Conservation (phyloP, 208 protist species). For the Leishmania mexicana region DNA sequence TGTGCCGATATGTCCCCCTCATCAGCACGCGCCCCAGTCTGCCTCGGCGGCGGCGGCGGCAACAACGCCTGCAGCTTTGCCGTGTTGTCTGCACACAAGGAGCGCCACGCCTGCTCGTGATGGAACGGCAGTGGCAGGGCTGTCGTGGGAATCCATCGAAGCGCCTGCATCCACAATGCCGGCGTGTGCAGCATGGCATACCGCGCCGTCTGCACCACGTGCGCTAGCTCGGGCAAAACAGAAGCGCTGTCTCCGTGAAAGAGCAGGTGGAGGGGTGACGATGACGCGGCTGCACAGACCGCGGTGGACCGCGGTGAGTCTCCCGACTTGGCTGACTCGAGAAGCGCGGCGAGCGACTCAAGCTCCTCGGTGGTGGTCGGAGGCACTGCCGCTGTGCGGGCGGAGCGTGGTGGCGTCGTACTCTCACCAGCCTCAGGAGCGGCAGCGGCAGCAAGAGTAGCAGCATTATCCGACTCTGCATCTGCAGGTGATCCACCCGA, state of each 20-base stretch:
- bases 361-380: constrained; percentile 4
- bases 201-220: constrained; percentile 56
- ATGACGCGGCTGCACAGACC: background rate
- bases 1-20: constrained; percentile 3
- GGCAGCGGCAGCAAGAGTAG: background rate
- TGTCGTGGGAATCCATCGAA: constrained; percentile 48
- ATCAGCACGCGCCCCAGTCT: background rate
- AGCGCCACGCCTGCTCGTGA: constrained; percentile 36
- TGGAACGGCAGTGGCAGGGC: constrained; percentile 50
- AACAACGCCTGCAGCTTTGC: constrained; percentile 20
- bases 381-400: background rate
- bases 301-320: background rate
- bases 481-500: background rate
- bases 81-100: constrained; percentile 19
- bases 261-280: background rate
- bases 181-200: constrained; percentile 59
- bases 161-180: constrained; percentile 41
- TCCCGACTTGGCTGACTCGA: background rate
- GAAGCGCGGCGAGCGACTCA: background rate
- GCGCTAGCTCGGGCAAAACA: constrained; percentile 43
- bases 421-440: background rate
- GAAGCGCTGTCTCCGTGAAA: background rate
- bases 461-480: background rate
- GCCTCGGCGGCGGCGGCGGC: constrained; percentile 13
- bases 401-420: background rate